Conservation (phyloP, 2,329 filamentous ascomycete species). For the Lachnellula arida region DNA sequence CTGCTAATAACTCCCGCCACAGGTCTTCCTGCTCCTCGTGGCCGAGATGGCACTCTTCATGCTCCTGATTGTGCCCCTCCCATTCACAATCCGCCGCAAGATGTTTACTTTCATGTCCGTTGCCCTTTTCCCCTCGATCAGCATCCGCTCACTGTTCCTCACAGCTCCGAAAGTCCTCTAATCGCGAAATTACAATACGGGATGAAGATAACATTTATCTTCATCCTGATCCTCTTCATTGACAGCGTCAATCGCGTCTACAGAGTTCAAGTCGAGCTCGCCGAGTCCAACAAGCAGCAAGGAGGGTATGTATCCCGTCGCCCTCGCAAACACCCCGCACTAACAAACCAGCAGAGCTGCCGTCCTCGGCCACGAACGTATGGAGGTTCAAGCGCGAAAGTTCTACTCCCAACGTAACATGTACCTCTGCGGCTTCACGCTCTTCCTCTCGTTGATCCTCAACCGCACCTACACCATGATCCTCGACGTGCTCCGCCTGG, state of each 20-base stretch:
- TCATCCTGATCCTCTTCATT: conserved; percentile 96
- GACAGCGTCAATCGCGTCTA: conserved; percentile 96
- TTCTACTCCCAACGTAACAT: conserved; percentile 99
- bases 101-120: conserved; percentile 72
- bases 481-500: conserved; percentile 54
- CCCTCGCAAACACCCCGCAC: conserved; percentile 2
- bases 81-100: conserved; percentile 56
- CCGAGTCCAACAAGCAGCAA: conserved; percentile 61
- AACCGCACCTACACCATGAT: conserved; percentile 96
- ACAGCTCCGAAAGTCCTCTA: conserved; percentile 37
- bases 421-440: conserved; percentile 99
- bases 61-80: conserved; percentile 78
- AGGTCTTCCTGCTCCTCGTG: conserved; percentile 82
- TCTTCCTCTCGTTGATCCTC: conserved; percentile 96
- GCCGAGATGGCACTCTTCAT: conserved; percentile 79
- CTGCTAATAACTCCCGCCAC: not conserved
- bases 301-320: conserved; percentile 22
- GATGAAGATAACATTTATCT: conserved; percentile 98
- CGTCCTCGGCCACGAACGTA: conserved; percentile 85
- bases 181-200: conserved; percentile 96
- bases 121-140: conserved; percentile 42
- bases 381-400: conserved; percentile 98
- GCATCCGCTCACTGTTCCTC: conserved; percentile 15
- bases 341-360: conserved; percentile 46
- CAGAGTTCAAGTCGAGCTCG: conserved; percentile 86